Evolutionary conservation across 331 rosid genomes (phyloP).

Genomic region (Malus hybrid): DNA sequence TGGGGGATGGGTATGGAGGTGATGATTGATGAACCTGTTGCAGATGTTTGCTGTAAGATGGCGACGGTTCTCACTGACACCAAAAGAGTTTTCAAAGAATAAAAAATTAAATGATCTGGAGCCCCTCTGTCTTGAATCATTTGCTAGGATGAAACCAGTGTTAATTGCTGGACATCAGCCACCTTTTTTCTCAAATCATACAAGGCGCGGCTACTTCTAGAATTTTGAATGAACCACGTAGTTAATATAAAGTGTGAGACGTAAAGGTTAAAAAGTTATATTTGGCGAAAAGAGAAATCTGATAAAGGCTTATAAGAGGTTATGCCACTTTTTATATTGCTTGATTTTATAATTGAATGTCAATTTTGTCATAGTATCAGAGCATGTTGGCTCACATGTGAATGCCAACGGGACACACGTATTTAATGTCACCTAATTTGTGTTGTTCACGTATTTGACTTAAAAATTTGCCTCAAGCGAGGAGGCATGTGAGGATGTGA

Average conservation of each 20-base stretch:
- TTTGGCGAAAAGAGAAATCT: too few species aligned
- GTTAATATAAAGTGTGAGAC: too few species aligned
- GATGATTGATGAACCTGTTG: not conserved
- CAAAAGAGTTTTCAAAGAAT: not conserved
- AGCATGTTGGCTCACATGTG: too few species aligned
- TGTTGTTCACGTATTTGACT: too few species aligned
- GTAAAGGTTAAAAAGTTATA: too few species aligned
- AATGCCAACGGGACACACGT: too few species aligned
- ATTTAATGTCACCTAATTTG: too few species aligned
- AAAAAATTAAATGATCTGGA: constrained; percentile 16
- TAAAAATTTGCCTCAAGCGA: fast-evolving
- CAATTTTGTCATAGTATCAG: too few species aligned
- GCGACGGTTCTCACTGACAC: not conserved
- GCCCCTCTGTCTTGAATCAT: constrained; percentile 15
- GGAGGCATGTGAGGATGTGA: too few species aligned
- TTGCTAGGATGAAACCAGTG: not conserved
- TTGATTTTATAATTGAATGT: too few species aligned
- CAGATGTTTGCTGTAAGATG: not conserved
- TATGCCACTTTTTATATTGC: too few species aligned
- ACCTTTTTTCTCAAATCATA: not conserved
- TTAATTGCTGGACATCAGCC: not conserved
- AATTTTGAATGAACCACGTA: not conserved
- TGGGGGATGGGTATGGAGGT: not conserved
- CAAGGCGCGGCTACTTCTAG: not conserved
- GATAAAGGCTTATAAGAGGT: too few species aligned